These are phyloP conservation scores for Pseudoscleropodium purum DNA, from an alignment of 225 moss, liverwort and hornwort genomes.

Conservation along the genomic window DNA sequence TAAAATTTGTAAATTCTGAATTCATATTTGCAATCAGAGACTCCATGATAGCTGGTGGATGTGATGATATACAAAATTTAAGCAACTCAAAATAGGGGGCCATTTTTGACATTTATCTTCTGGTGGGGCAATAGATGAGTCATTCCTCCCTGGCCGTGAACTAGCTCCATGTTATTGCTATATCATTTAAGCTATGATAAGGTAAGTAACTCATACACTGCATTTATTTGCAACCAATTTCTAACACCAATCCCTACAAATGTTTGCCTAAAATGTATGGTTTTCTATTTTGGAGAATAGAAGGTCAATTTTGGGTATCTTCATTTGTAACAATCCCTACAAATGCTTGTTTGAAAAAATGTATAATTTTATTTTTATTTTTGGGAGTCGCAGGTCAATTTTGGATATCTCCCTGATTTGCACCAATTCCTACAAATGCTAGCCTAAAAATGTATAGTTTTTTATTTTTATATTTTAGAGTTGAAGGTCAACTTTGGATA, in stretches of 20 bases:
- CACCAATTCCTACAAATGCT: not conserved
- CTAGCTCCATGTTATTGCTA: not conserved
- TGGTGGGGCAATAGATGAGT: too few species aligned
- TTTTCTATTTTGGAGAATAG: accelerated
- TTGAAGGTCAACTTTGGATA: accelerated
- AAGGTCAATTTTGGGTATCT: not conserved
- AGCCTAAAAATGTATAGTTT: too few species aligned
- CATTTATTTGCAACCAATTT: not conserved
- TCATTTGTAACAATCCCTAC: not conserved
- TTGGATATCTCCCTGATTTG: too few species aligned
- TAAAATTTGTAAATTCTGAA: too few species aligned
- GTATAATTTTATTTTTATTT: not conserved
- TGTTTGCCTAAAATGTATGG: too few species aligned
- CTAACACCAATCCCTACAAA: not conserved
- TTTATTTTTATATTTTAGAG: not conserved
- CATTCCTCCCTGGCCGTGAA: too few species aligned
- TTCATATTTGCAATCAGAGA: too few species aligned
- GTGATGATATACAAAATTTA: too few species aligned
- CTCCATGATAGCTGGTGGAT: too few species aligned
- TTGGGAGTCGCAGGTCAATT: too few species aligned
- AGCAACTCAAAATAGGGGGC: too few species aligned
- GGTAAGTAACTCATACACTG: not conserved
- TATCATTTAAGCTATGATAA: not conserved
- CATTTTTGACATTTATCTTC: too few species aligned
- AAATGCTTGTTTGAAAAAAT: not conserved